Conservation (phyloP, 164 flowering plant species). For the Saururus chinensis region DNA sequence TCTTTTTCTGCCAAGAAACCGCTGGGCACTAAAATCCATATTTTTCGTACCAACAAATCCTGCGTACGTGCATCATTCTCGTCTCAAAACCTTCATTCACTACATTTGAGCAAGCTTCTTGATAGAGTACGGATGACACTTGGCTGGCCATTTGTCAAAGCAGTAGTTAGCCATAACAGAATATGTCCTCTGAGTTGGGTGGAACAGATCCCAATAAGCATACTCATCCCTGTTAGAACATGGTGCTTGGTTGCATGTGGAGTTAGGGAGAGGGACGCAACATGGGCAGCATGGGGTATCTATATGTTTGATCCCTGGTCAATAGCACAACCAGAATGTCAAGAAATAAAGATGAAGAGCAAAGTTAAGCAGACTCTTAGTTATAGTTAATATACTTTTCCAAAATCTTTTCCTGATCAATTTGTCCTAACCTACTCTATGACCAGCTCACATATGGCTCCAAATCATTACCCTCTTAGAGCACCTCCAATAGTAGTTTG, state of each 20-base stretch:
- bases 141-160: background rate
- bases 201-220: slow-evolving; percentile 43
- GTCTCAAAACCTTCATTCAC: background rate
- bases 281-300: background rate
- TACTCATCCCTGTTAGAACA: slow-evolving; percentile 5
- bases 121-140: background rate
- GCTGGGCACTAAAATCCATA: no score
- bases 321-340: background rate
- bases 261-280: background rate
- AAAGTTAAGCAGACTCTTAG: no score
- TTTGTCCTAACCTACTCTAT: no score
- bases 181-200: slow-evolving; percentile 14
- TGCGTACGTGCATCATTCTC: no score
- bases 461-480: no score
- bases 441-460: no score
- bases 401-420: no score
- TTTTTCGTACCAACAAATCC: no score
- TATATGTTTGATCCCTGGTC: background rate
- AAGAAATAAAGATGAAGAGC: no score
- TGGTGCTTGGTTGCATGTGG: background rate
- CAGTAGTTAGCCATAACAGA: background rate
- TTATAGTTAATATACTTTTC: no score
- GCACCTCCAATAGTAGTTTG: no score
- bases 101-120: background rate
- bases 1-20: no score